phyloP scores from a whole-genome alignment of 1,284 basidiomycete genomes.

The Leccinum angustisporum region DNA sequence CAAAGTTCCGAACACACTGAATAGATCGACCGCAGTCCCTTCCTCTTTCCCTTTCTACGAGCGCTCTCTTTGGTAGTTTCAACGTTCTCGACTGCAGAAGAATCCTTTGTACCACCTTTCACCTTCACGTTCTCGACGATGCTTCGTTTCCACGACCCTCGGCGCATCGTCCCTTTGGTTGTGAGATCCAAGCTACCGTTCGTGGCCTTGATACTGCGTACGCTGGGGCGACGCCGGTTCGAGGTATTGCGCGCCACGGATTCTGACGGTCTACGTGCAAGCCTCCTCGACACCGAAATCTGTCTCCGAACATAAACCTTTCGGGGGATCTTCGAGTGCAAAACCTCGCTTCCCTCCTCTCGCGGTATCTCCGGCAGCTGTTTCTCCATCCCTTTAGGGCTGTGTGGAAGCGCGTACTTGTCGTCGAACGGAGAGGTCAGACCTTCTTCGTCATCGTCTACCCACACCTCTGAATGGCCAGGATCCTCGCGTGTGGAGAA shows the following conservation, averaged over 20 bases:
- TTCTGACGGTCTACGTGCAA: slow-evolving; percentile 1
- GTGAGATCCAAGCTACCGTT: slow-evolving; percentile 1
- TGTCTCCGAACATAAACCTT: slow-evolving; percentile 21
- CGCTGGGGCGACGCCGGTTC: slow-evolving; percentile 15
- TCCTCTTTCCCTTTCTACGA: slow-evolving; percentile 26
- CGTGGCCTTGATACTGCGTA: slow-evolving; percentile 18
- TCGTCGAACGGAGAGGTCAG: slow-evolving; percentile 29
- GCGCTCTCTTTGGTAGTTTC: slow-evolving; percentile 3
- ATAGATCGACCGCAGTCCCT: slow-evolving; percentile 30
- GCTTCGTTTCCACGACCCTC: slow-evolving; percentile 28
- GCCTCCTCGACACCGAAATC: slow-evolving; percentile 13
- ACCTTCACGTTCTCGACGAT: slow-evolving; percentile 20
- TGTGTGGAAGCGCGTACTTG: slow-evolving; percentile 20
- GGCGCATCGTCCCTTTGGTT: slow-evolving; percentile 27
- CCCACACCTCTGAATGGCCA: slow-evolving; percentile 21
- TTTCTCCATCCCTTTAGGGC: slow-evolving; percentile 17
- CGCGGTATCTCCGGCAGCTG: slow-evolving; percentile 15
- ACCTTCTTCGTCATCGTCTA: slow-evolving; percentile 28
- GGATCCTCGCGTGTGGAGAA: slow-evolving; percentile 7
- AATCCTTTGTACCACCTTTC: slow-evolving; percentile 9
- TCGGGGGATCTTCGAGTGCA: slow-evolving; percentile 22
- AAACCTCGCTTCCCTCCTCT: neutral
- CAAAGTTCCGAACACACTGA: slow-evolving; percentile 30
- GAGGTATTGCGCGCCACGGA: slow-evolving; percentile 10
- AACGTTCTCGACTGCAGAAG: slow-evolving; percentile 20